Base-by-base conservation (phyloP, 306 rosid species). In the Alnus rubra region DNA sequence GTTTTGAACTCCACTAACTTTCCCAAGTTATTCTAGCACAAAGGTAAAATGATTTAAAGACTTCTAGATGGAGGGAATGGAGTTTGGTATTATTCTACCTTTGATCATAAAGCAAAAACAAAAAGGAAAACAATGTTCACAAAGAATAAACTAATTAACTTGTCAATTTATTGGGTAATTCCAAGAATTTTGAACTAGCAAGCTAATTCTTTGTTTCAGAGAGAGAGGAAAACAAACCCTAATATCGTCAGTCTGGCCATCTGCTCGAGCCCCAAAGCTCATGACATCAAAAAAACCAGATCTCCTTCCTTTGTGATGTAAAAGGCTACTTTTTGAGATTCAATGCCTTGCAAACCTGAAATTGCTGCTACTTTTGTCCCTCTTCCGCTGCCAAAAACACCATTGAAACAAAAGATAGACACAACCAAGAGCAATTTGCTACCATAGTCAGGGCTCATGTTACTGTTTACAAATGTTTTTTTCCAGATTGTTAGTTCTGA, bases 251-350 rank as follows among this genome's bases (percentile, higher is more conserved):
- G 82, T 84, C 14, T 15, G 84, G 73, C 88, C 88, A 31, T 87
- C 86, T 4, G 87, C 90, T 69, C 15, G 69, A 52, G 90, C 85
- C 16, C 90, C 90, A 68, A 82, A 87, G 76, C 82, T 87, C 82
- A 62, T 77, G 45, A 87, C 90, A 77, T 76, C 53, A 71, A 77
- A 87, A 5, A 73, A 12, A 76, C 7, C 5, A 63, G 80, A 74
- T 64, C 65, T 77, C 58, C 65, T 51, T 2, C 64, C 51, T 72
- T 31, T 51, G 52, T 51, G 28, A 64, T 67, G 80, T 4, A 73
- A 13, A 16, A 69, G 62, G 62, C 83, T 74, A 47, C 78, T 77
- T 14, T 83, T 5, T 81, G 81, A 16, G 51, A 37, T 14, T 35
- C 50, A 39, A 48, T 12, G 42, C 63, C 42, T 55, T 73, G 56